phyloP scores from a whole-genome alignment of 805 yeast species.

The Saccharomyces kudriavzevii region DNA sequence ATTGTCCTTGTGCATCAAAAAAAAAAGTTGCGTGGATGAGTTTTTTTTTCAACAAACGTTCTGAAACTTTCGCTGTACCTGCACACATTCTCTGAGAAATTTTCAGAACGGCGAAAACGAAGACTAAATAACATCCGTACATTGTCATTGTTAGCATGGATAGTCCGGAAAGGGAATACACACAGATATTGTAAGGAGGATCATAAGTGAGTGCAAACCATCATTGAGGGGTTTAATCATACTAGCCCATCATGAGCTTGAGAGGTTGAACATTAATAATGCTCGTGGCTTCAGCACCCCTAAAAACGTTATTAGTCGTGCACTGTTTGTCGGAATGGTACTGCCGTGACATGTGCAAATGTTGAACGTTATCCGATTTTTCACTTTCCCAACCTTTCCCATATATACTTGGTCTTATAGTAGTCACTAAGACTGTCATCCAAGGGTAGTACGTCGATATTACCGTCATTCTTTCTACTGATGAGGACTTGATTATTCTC shows the following conservation, averaged over 20 bases:
- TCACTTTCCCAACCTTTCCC: constrained; percentile 44
- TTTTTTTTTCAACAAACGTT: constrained; percentile 19
- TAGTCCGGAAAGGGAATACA: not conserved
- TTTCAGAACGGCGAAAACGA: constrained; percentile 8
- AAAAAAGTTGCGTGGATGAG: constrained; percentile 9
- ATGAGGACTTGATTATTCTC: constrained; percentile 40
- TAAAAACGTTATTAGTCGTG: not conserved
- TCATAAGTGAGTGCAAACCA: not conserved
- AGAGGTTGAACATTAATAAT: too few species aligned
- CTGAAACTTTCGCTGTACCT: constrained; percentile 18
- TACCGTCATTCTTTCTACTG: constrained; percentile 35
- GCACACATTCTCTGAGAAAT: constrained; percentile 9
- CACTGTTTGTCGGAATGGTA: not conserved
- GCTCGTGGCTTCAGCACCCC: not conserved
- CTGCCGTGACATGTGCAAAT: not conserved
- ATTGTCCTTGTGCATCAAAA: not conserved
- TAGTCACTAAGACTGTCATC: constrained; percentile 50
- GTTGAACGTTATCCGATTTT: constrained; percentile 19
- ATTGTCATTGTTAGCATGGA: not conserved
- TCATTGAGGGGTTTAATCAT: too few species aligned
- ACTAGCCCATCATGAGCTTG: too few species aligned
- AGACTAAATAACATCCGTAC: not conserved
- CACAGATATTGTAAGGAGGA: not conserved
- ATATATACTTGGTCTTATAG: constrained; percentile 65
- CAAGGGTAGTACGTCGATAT: constrained; percentile 44